Evolutionary conservation across 179 eudicot genomes (phyloP).

Genomic region (Heliamphora pulchella): DNA sequence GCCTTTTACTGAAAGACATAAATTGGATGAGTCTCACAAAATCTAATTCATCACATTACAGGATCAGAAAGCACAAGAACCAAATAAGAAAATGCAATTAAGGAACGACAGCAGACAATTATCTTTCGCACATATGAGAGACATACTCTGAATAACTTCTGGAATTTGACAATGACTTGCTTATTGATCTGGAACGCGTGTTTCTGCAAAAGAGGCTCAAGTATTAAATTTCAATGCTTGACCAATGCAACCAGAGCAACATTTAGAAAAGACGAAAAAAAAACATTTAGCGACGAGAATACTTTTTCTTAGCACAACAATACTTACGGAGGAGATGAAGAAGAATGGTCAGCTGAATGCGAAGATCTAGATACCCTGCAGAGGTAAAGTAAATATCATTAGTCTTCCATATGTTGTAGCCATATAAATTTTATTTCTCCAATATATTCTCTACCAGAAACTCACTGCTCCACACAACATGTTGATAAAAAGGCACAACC

Average conservation of each 20-base stretch:
- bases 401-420: constrained; percentile 11
- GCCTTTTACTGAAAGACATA: constrained; percentile 44
- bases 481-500: not conserved
- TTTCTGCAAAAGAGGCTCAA: constrained; percentile 30
- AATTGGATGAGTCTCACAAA: not conserved
- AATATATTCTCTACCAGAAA: constrained; percentile 4
- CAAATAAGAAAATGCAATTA: not conserved
- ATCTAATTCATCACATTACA: not conserved
- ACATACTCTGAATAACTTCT: constrained; percentile 62
- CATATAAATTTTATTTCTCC: constrained; percentile 13
- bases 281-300: not conserved
- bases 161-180: constrained; percentile 59
- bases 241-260: not conserved
- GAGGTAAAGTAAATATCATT: constrained; percentile 20
- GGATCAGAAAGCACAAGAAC: constrained; percentile 7
- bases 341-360: constrained; percentile 37
- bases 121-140: constrained; percentile 1
- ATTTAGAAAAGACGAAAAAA: not conserved
- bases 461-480: not conserved
- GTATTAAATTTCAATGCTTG: not conserved
- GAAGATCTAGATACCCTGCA: constrained; percentile 64
- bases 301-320: not conserved
- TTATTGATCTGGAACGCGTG: constrained; percentile 44
- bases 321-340: constrained; percentile 56
- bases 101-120: not conserved